phyloP scores from a whole-genome alignment of 306 rosid genomes.

The Glycine tomentella region DNA sequence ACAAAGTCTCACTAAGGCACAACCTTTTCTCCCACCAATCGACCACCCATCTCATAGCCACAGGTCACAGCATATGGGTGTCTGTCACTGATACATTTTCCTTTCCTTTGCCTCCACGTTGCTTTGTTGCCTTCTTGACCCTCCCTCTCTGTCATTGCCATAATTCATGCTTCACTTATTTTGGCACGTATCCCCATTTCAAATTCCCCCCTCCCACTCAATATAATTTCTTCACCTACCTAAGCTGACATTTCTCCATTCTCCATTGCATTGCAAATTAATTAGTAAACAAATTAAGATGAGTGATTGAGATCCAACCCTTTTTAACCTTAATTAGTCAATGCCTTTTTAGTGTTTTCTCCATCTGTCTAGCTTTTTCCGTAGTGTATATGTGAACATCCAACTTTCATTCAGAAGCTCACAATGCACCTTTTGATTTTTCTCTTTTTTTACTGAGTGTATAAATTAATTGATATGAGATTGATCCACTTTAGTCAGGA shows the following conservation, averaged over 20 bases:
- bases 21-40: constrained; percentile 44
- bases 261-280: no score
- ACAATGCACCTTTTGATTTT: constrained; percentile 10
- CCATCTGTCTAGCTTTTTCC: constrained; percentile 22
- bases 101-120: constrained; percentile 60
- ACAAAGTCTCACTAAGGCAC: constrained; percentile 23
- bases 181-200: constrained; percentile 58
- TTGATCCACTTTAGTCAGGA: no score
- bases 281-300: not conserved
- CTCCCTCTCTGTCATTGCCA: constrained; percentile 46
- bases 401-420: constrained; percentile 18
- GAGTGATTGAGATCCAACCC: not conserved
- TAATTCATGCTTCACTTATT: constrained; percentile 52
- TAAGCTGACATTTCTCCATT: constrained; percentile 3
- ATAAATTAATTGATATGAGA: no score
- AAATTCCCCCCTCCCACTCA: constrained; percentile 42
- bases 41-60: not conserved
- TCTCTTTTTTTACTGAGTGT: no score
- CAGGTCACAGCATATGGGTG: constrained; percentile 54
- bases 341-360: not conserved
- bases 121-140: constrained; percentile 52
- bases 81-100: constrained; percentile 46
- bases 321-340: constrained; percentile 24
- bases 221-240: constrained; percentile 51
- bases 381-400: not conserved